Base-by-base conservation (phyloP, 2,329 filamentous ascomycete species). In the Ophiostoma ulmi region DNA sequence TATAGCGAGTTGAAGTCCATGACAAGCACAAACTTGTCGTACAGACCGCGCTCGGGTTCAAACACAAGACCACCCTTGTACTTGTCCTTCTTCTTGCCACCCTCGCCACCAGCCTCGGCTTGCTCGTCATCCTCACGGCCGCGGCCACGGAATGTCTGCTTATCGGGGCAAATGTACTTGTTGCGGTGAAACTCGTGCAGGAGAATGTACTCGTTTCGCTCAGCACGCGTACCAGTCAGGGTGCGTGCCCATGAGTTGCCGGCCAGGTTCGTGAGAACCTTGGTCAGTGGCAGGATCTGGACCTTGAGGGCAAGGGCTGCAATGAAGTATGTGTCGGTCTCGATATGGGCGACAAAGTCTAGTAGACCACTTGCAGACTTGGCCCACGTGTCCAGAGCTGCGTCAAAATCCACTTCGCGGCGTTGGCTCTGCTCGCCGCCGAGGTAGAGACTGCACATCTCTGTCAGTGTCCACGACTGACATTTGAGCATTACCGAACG, bases 1-100 rank as follows among this genome's bases (percentile, higher is more conserved):
- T 99, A 99, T 73, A 99, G 84, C 76, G 94, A 97, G 86, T 99
- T 99, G 84, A 99, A 99, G 84, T 99, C 95, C 96, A 99, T 99
- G 80, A 99, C 96, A 70, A 99, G 87, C 70, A 99, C 91, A 79
- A 96, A 97, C 81, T 96, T 97, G 85, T 99, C 95, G 78, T 99
- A 99, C 5, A 99, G 86, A 22, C 96, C 95, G 80, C 94, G 97
- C 79, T 98, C 94, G 5, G 95, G 95, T 79, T 99, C 95, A 76
- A 99, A 98, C 71, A 99, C 95, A 41, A 99, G 88, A 84, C 96
- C 95, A 78, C 95, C 95, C 83, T 99, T 98, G 84, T 91, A 99
- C 80, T 98, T 99, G 82, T 99, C 96, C 80, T 97, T 99, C 85
- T 98, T 99, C 82, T 97, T 99, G 72, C 61, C 70, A 14, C 26